Conservation (phyloP, 176 grass and related monocot genomes). For the Triticum turgidum region DNA sequence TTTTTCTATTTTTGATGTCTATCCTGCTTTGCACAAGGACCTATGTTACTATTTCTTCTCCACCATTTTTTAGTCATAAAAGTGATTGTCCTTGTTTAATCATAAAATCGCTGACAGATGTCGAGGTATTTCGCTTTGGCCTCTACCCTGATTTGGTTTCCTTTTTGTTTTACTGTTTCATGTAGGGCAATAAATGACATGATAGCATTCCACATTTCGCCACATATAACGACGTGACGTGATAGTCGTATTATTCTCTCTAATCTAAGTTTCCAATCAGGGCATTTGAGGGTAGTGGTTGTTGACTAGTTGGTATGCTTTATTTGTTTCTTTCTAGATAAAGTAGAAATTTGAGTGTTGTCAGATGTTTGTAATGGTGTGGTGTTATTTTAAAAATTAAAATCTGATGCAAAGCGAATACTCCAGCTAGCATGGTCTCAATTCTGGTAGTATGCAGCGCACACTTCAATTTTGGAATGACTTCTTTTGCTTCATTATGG, state of each 20-base stretch:
- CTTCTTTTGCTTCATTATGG: background rate
- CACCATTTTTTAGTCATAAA: background rate
- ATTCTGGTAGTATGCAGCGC: background rate
- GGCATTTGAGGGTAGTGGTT: background rate
- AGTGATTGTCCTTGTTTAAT: background rate
- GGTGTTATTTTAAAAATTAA: background rate
- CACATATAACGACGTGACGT: background rate
- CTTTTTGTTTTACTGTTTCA: background rate
- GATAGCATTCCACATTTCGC: background rate
- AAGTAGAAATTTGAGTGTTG: background rate
- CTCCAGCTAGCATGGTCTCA: background rate
- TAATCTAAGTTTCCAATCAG: conserved; percentile 2
- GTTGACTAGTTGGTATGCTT: background rate
- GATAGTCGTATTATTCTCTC: background rate
- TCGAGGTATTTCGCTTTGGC: background rate
- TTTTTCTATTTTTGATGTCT: background rate
- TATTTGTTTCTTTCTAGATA: background rate
- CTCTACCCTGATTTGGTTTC: background rate
- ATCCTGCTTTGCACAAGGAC: background rate
- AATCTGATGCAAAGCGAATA: background rate
- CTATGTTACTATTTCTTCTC: background rate
- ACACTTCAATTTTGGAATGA: background rate
- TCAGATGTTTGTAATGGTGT: background rate
- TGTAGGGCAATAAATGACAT: background rate
- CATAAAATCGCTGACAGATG: background rate